phyloP scores from a whole-genome alignment of 2,329 filamentous ascomycete species.

The Botrytis fabae region DNA sequence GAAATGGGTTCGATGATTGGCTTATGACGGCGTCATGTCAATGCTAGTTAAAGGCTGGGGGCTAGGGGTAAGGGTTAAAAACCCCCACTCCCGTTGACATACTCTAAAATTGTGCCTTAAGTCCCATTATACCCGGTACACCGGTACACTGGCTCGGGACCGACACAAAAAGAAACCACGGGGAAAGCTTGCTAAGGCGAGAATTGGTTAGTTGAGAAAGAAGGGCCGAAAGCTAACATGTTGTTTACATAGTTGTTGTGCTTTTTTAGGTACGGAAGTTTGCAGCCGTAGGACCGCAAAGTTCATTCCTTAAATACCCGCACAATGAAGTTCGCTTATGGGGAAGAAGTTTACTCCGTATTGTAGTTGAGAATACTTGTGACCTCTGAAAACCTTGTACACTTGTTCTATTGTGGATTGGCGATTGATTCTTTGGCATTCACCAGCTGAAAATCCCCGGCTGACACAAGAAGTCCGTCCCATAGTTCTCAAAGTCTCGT shows the following conservation, averaged over 20 bases:
- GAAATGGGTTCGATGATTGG: neutral
- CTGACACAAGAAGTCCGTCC: neutral
- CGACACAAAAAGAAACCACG: neutral
- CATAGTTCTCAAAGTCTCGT: neutral
- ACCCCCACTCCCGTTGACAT: neutral
- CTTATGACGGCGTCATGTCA: neutral
- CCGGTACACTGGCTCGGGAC: neutral
- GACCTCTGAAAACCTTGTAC: neutral
- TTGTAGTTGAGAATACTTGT: neutral
- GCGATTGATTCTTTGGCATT: neutral
- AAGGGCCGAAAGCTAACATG: neutral
- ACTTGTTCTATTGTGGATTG: neutral
- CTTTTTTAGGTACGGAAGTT: neutral
- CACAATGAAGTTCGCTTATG: neutral
- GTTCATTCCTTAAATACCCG: neutral
- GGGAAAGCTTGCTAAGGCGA: neutral
- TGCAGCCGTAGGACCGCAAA: neutral
- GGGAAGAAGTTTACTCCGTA: neutral
- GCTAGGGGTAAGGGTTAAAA: neutral
- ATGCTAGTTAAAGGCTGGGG: neutral
- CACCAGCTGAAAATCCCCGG: neutral
- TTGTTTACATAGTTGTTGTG: neutral
- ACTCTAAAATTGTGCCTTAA: neutral
- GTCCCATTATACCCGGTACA: neutral
- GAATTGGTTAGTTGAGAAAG: neutral